Percentiles rank a stretch among this genome's conserved stretches.
These are phyloP conservation scores for Populus deltoides DNA, from an alignment of 345 rosid genomes.

Conservation along the genomic window DNA sequence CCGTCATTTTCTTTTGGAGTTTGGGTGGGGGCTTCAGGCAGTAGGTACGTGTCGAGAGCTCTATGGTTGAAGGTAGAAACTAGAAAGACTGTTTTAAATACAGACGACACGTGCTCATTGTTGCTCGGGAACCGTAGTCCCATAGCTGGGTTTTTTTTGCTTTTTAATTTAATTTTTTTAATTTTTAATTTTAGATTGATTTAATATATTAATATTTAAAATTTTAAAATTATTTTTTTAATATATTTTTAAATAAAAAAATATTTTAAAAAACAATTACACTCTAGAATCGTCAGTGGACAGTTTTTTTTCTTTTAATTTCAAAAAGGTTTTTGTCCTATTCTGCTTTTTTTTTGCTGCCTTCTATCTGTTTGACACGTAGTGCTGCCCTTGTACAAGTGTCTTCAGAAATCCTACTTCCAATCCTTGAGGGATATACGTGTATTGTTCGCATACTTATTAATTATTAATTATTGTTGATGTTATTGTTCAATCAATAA, in stretches of 20 bases:
- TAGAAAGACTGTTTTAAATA: neutral
- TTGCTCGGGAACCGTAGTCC: slow-evolving; percentile 9
- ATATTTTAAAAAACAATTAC: too few species aligned
- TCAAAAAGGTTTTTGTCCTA: slow-evolving; percentile 6
- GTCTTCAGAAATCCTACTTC: neutral
- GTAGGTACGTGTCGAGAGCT: slow-evolving; percentile 19
- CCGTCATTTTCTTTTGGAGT: slow-evolving; percentile 11
- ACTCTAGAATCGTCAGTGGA: slow-evolving; percentile 26
- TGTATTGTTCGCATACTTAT: too few species aligned
- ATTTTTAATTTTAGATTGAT: too few species aligned
- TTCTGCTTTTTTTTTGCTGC: slow-evolving; percentile 14
- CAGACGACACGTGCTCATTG: slow-evolving; percentile 24
- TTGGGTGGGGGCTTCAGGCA: neutral
- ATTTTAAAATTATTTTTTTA: too few species aligned
- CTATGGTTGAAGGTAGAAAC: slow-evolving; percentile 24
- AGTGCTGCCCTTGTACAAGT: neutral
- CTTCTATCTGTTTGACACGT: slow-evolving; percentile 27
- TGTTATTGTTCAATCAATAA: too few species aligned
- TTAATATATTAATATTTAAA: too few species aligned
- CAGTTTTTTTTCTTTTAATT: slow-evolving; percentile 3
- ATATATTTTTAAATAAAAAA: too few species aligned
- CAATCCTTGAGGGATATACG: neutral
- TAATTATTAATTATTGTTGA: too few species aligned
- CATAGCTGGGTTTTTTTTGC: too few species aligned
- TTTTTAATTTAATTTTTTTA: too few species aligned